Evolutionary conservation across 192 early-diverging fungal genomes (phyloP).

Genomic region (Podochytrium sp.): DNA sequence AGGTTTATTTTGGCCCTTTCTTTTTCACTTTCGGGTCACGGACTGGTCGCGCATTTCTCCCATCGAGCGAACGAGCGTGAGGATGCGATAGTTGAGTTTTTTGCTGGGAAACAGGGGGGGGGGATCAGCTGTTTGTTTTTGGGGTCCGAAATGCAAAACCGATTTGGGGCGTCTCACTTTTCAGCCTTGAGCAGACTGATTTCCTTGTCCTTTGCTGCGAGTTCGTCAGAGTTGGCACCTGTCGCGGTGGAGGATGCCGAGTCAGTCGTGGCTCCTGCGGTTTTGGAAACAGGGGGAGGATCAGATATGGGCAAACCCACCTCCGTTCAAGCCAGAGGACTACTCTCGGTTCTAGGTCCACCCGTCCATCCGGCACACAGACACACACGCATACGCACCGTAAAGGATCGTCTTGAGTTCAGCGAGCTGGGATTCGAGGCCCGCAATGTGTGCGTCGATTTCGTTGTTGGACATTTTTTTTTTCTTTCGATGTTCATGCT

Average conservation of each 20-base stretch:
- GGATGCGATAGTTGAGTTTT: slow-evolving; percentile 30
- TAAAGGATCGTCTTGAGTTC: slow-evolving; percentile 21
- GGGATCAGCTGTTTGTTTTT: too few relatives aligned
- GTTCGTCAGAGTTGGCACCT: neutral
- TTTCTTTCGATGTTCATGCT: too few relatives aligned
- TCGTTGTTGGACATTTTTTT: too few relatives aligned
- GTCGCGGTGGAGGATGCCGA: neutral
- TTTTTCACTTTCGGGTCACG: slow-evolving; percentile 13
- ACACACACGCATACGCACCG: neutral
- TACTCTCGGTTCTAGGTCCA: too few relatives aligned
- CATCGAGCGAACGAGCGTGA: slow-evolving; percentile 15
- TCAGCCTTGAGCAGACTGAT: neutral
- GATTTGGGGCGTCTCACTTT: slow-evolving; percentile 24
- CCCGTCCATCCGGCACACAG: too few relatives aligned
- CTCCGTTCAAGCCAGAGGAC: too few relatives aligned
- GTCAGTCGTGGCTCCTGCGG: neutral
- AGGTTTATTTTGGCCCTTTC: neutral
- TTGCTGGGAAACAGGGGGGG: too few relatives aligned
- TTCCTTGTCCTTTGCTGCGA: slow-evolving; percentile 17
- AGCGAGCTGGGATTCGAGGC: slow-evolving; percentile 26
- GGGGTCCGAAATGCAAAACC: too few relatives aligned
- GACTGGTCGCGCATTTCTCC: slow-evolving; percentile 12
- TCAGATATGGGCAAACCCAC: too few relatives aligned
- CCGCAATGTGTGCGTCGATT: slow-evolving; percentile 21
- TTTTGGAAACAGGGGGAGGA: neutral